Base-by-base conservation (phyloP, 495 filamentous ascomycete genomes). In the Trichoderma orchidacearum region DNA sequence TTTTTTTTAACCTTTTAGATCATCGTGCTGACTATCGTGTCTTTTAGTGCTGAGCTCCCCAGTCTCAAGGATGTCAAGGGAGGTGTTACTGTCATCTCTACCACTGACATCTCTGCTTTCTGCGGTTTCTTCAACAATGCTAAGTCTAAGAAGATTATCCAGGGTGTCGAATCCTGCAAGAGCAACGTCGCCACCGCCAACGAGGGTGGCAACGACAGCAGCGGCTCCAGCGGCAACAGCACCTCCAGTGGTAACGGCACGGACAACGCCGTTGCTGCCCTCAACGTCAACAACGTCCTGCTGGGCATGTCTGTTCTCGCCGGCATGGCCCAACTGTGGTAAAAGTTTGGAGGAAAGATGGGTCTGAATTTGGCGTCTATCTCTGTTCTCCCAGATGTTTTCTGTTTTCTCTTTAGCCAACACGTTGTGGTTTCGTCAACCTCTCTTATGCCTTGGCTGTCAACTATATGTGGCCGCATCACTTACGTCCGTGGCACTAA, bases 61-160 rank as follows among this genome's bases (percentile, higher is more conserved):
- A 62, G 65, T 13, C 76, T 98, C 23, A 72, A 81, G 58, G 80
- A 86, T 58, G 90, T 96, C 60, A 77, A 78, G 64, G 93, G 93
- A 75, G 85, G 83, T 54, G 92, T 95, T 76, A 90, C 95, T 73
- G 70, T 94, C 60, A 81, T 89, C 72, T 85, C 78, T 62, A 86
- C 86, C 30, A 77, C 73, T 58, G 74, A 84, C 56, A 83, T 90
- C 71, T 67, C 29, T 23, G n/a, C 56, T 0, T 65, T 70, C 27
- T 80, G 77, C 72, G 56, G 63, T 21, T 53, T 59, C 35, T 79
- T 89, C 66, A 35, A 76, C 15, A 58, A 68, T 60, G 61, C 75
- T 31, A 63, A 64, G 18, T 61, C 62, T 62, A 59, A 61, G 48
- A 70, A 71, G 51, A 32, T 58, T 41, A 82, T 90, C 68, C 75